Evolutionary conservation across 2,329 filamentous ascomycete species (phyloP).

Genomic region (Claviceps sp.): DNA sequence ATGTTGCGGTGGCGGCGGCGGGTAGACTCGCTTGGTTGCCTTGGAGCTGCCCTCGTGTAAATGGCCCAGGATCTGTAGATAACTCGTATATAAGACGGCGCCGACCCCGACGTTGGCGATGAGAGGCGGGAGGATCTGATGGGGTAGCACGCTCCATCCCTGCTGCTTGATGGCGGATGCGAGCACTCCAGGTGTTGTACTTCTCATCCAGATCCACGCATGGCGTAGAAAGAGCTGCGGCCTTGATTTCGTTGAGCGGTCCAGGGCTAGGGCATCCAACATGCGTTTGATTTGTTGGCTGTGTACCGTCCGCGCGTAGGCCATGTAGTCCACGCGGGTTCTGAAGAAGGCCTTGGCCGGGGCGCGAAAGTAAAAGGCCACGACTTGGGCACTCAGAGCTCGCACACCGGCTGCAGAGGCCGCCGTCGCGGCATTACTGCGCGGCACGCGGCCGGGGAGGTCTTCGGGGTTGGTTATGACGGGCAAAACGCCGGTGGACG

Average conservation of each 20-base stretch:
- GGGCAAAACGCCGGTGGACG: constrained; percentile 28
- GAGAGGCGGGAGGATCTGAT: constrained; percentile 64
- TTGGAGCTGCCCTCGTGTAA: constrained; percentile 51
- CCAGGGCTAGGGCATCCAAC: constrained; percentile 21
- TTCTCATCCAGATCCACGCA: constrained; percentile 38
- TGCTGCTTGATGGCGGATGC: constrained; percentile 53
- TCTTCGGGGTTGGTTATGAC: constrained; percentile 23
- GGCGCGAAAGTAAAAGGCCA: constrained; percentile 84
- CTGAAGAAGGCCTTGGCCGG: constrained; percentile 89
- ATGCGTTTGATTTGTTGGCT: constrained; percentile 29
- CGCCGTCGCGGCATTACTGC: constrained; percentile 48
- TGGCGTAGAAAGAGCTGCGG: constrained; percentile 22
- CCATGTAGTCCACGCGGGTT: constrained; percentile 71
- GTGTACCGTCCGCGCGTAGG: constrained; percentile 41
- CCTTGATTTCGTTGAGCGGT: constrained; percentile 18
- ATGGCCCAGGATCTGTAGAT: constrained; percentile 53
- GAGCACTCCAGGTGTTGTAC: constrained; percentile 57
- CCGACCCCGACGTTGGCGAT: constrained; percentile 63
- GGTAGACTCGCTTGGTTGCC: constrained; percentile 50
- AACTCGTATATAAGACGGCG: constrained; percentile 62
- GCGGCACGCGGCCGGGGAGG: constrained; percentile 32
- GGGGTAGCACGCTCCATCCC: constrained; percentile 61
- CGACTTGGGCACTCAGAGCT: constrained; percentile 67
- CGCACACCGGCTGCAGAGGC: constrained; percentile 78
- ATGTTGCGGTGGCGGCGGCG: constrained; percentile 47